These are phyloP conservation scores for Leccinum pellstonianum DNA, from an alignment of 768 basidiomycete genomes.

Conservation along the genomic window DNA sequence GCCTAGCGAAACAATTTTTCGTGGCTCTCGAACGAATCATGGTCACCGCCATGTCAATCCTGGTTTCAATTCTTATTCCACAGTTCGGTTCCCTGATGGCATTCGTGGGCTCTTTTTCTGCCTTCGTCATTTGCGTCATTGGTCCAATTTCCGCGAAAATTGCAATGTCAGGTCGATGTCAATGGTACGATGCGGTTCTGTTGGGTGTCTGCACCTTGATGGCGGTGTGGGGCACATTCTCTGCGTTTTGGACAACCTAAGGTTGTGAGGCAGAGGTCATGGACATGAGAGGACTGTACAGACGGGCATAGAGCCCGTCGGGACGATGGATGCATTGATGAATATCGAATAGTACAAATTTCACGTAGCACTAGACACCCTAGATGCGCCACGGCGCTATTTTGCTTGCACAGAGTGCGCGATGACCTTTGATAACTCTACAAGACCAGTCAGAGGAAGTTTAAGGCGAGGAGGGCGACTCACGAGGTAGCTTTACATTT, in stretches of 20 bases:
- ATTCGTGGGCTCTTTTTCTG: slow-evolving; percentile 87
- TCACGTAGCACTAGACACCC: not conserved
- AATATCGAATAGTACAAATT: not conserved
- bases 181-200: slow-evolving; percentile 52
- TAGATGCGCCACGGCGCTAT: slow-evolving; percentile 17
- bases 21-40: slow-evolving; percentile 54
- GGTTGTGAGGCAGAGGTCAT: not conserved
- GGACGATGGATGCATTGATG: not conserved
- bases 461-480: slow-evolving; percentile 30
- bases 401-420: slow-evolving; percentile 64
- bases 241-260: slow-evolving; percentile 50
- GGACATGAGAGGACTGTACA: not conserved
- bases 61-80: slow-evolving; percentile 72
- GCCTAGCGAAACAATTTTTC: slow-evolving; percentile 38
- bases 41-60: slow-evolving; percentile 59
- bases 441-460: not conserved
- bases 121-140: slow-evolving; percentile 72
- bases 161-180: slow-evolving; percentile 49
- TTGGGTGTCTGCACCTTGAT: slow-evolving; percentile 55
- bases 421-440: slow-evolving; percentile 77
- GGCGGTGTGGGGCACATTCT: slow-evolving; percentile 76
- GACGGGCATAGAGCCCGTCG: not conserved
- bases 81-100: slow-evolving; percentile 85
- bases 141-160: slow-evolving; percentile 75
- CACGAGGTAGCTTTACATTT: slow-evolving; percentile 77